Conservation (phyloP, 192 early-diverging fungal genomes). For the Entophlyctis helioformis region DNA sequence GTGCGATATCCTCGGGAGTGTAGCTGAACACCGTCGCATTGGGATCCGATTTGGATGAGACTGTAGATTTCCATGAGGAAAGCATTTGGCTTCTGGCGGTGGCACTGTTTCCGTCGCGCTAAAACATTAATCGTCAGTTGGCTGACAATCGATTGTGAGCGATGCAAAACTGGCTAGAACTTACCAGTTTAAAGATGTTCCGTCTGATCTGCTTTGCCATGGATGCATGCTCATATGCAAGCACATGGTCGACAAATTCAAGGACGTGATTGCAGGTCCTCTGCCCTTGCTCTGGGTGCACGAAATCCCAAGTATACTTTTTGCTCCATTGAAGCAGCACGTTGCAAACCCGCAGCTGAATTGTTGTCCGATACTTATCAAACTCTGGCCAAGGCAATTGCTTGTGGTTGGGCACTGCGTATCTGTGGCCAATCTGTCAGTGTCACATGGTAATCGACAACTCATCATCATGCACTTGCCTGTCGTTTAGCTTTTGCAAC, state of each 20-base stretch:
- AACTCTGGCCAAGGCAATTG: slow-evolving; percentile 12
- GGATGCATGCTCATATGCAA: slow-evolving; percentile 14
- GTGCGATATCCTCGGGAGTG: slow-evolving; percentile 17
- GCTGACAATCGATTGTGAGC: slow-evolving; percentile 6
- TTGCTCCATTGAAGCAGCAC: slow-evolving; percentile 24
- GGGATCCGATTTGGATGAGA: no score
- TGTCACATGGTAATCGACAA: no score
- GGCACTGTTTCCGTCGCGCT: no score
- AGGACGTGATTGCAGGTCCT: slow-evolving; percentile 5
- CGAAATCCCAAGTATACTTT: slow-evolving; percentile 17
- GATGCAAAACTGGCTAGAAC: neutral
- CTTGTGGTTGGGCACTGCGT: no score
- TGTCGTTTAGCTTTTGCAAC: slow-evolving; percentile 15
- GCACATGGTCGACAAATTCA: slow-evolving; percentile 16
- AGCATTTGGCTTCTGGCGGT: no score
- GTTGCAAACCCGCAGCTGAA: slow-evolving; percentile 25
- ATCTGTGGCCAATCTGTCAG: no score
- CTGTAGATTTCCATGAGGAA: no score
- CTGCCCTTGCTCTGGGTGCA: slow-evolving; percentile 7
- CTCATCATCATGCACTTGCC: no score
- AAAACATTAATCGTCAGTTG: no score
- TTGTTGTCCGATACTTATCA: slow-evolving; percentile 18
- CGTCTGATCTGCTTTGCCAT: slow-evolving; percentile 21
- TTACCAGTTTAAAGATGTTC: slow-evolving; percentile 18
- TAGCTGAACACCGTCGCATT: slow-evolving; percentile 10